Conservation (phyloP, 495 filamentous ascomycete species). For the Aspergillus wentii region DNA sequence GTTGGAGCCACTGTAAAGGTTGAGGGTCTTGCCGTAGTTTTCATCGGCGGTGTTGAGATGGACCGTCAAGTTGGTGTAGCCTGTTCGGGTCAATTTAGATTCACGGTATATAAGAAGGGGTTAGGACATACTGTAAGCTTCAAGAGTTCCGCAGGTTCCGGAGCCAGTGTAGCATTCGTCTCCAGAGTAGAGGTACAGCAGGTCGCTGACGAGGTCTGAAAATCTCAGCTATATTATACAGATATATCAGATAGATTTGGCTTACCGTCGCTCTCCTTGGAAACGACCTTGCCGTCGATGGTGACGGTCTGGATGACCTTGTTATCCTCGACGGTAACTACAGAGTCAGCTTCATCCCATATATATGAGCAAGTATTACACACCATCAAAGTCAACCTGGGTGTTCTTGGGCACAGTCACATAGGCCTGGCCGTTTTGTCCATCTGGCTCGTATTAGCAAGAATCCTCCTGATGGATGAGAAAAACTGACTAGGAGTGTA, state of each 20-base stretch:
- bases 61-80: constrained; percentile 12
- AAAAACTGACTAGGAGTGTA: constrained; percentile 12
- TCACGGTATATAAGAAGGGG: neutral
- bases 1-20: constrained; percentile 7
- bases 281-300: no score
- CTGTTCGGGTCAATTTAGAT: neutral
- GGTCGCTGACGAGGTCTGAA: constrained; percentile 7
- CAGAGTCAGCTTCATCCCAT: no score
- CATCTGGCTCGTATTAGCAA: no score
- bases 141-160: constrained; percentile 12
- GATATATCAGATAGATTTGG: no score
- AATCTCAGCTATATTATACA: neutral
- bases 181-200: constrained; percentile 14
- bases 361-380: no score
- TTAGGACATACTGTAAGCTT: constrained; percentile 10
- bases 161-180: constrained; percentile 19
- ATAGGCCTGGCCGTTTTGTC: no score
- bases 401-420: no score
- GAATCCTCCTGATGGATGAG: no score
- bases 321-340: no score
- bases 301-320: no score
- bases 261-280: no score
- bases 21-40: constrained; percentile 7
- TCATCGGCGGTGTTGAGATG: constrained; percentile 9
- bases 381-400: no score